Evolutionary conservation across 441 rosid genomes (phyloP).

Genomic region (Pelargonium myrrhifolium): DNA sequence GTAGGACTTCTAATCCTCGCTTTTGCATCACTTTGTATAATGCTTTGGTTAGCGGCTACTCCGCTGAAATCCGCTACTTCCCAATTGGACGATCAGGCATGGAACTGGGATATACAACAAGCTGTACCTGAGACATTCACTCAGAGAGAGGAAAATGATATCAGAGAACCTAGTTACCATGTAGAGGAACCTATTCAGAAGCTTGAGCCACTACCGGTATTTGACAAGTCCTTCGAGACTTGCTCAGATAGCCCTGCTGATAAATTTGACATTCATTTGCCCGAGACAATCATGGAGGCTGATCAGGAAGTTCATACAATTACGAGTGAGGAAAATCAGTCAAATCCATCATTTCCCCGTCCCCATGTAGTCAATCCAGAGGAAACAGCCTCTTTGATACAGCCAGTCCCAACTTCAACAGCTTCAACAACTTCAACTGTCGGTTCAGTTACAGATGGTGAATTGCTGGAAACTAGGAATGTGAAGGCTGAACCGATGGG

Average conservation of each 20-base stretch:
- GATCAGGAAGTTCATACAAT: slow-evolving; percentile 40
- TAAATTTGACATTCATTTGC: slow-evolving; percentile 44
- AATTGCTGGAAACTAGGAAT: slow-evolving; percentile 28
- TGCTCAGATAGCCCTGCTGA: slow-evolving; percentile 31
- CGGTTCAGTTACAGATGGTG: slow-evolving; percentile 25
- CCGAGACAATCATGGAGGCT: slow-evolving; percentile 46
- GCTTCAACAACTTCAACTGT: slow-evolving; percentile 24
- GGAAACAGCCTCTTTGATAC: slow-evolving; percentile 26
- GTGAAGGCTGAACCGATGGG: slow-evolving; percentile 32
- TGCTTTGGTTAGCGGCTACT: slow-evolving; percentile 84
- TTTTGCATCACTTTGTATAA: slow-evolving; percentile 63
- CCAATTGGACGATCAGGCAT: slow-evolving; percentile 39
- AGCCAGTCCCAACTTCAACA: slow-evolving; percentile 18
- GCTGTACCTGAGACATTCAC: slow-evolving; percentile 28
- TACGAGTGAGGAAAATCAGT: slow-evolving; percentile 34
- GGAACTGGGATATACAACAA: slow-evolving; percentile 47
- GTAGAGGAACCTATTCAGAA: slow-evolving; percentile 30
- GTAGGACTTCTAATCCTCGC: slow-evolving; percentile 53
- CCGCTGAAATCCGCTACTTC: slow-evolving; percentile 76
- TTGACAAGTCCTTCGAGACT: slow-evolving; percentile 28
- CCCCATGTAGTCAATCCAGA: slow-evolving; percentile 18
- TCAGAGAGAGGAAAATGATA: slow-evolving; percentile 34
- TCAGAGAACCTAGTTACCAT: slow-evolving; percentile 29
- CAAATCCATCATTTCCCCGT: slow-evolving; percentile 20
- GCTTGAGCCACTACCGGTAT: slow-evolving; percentile 26